Evolutionary conservation across 164 flowering plant genomes (phyloP).

Genomic region (Santalum album): DNA sequence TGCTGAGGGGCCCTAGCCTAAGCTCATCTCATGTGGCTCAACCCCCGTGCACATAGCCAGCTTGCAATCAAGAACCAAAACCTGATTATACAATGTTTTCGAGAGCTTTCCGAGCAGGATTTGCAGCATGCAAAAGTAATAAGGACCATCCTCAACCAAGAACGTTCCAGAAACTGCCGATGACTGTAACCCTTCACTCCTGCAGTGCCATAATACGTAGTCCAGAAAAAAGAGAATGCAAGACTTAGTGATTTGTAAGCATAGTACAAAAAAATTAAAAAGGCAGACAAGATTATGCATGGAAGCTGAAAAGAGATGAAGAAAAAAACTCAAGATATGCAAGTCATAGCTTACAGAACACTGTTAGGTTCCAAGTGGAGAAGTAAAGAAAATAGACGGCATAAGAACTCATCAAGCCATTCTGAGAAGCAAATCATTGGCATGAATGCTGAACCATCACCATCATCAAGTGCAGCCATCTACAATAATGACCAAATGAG

Average conservation of each 20-base stretch:
- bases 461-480: conserved; percentile 64
- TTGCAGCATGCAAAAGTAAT: conserved; percentile 92
- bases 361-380: conserved; percentile 84
- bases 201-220: conserved; percentile 19
- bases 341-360: conserved; percentile 59
- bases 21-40: too few relatives aligned
- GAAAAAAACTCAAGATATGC: conserved; percentile 1
- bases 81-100: conserved; percentile 74
- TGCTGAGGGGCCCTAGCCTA: too few relatives aligned
- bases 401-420: conserved; percentile 96
- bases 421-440: conserved; percentile 67
- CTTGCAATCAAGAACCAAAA: conserved; percentile 14
- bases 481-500: conserved; percentile 27
- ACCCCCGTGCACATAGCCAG: not conserved
- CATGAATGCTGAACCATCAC: conserved; percentile 32
- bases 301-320: not conserved
- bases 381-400: conserved; percentile 81
- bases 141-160: conserved; percentile 90
- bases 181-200: conserved; percentile 75
- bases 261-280: too few relatives aligned
- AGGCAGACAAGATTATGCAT: not conserved
- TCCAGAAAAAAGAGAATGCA: too few relatives aligned
- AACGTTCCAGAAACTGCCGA: conserved; percentile 86
- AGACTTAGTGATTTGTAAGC: too few relatives aligned
- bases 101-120: conserved; percentile 83